phyloP scores from a whole-genome alignment of 1,284 basidiomycete species.

The Heterobasidion occidentale region DNA sequence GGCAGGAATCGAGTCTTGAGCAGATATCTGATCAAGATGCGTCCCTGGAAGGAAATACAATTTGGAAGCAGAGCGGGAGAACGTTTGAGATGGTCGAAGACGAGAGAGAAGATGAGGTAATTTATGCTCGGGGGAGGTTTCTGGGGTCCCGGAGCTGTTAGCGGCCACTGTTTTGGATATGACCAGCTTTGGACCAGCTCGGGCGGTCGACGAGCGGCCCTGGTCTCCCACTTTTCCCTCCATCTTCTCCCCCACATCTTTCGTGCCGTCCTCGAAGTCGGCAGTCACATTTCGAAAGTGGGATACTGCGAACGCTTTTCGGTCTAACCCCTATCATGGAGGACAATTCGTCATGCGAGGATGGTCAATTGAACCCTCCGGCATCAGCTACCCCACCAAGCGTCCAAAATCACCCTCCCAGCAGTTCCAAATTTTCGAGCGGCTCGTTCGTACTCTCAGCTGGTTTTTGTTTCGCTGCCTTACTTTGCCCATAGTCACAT shows the following conservation, averaged over 20 bases:
- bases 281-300: background rate
- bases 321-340: background rate
- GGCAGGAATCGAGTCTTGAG: no score
- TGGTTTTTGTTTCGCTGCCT: background rate
- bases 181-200: background rate
- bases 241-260: background rate
- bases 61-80: no score
- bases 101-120: background rate
- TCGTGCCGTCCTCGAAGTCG: background rate
- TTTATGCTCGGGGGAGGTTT: background rate
- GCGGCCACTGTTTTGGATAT: background rate
- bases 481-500: constrained; percentile 46
- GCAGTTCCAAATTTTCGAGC: constrained; percentile 9
- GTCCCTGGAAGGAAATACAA: no score
- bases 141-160: background rate
- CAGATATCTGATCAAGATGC: no score
- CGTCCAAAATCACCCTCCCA: background rate
- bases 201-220: background rate
- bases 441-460: constrained; percentile 7
- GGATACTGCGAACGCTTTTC: background rate
- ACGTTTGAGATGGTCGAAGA: no score
- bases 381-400: background rate
- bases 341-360: background rate
- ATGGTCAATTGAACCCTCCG: background rate
- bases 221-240: no score